Percentiles rank a stretch among this genome's conserved stretches.
Conservation (phyloP, 768 basidiomycete species). For the Termitomyces sp. region DNA sequence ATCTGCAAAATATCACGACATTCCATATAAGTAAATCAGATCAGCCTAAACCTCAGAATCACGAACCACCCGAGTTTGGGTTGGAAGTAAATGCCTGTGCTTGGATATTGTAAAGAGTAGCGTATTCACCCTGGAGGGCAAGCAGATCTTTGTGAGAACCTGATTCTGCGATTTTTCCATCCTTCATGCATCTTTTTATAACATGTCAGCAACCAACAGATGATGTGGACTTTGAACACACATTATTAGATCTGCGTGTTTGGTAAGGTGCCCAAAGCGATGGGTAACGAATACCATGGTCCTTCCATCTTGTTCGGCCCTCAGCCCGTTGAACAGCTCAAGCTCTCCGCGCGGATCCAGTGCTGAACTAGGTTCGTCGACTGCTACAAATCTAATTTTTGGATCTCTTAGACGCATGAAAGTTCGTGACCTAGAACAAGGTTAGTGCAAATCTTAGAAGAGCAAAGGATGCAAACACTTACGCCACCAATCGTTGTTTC, state of each 20-base stretch:
- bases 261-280: conserved; percentile 31
- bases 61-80: background rate
- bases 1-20: background rate
- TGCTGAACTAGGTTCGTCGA: conserved; percentile 45
- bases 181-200: conserved; percentile 27
- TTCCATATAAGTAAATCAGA: background rate
- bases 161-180: conserved; percentile 24
- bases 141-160: conserved; percentile 31
- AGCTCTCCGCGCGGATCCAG: conserved; percentile 41
- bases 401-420: conserved; percentile 25
- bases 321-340: conserved; percentile 30
- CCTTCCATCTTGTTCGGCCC: conserved; percentile 27
- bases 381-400: conserved; percentile 30
- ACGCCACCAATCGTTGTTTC: conserved; percentile 23
- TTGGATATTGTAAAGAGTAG: conserved; percentile 27
- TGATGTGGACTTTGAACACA: conserved; percentile 11
- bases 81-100: conserved; percentile 23
- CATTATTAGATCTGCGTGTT: conserved; percentile 32
- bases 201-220: background rate
- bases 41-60: too few relatives aligned
- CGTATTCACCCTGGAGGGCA: conserved; percentile 25
- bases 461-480: background rate
- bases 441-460: background rate
- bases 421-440: conserved; percentile 19
- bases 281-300: conserved; percentile 34